Evolutionary conservation across 2,329 filamentous ascomycete genomes (phyloP).

Genomic region (Pseudogymnoascus sp.): DNA sequence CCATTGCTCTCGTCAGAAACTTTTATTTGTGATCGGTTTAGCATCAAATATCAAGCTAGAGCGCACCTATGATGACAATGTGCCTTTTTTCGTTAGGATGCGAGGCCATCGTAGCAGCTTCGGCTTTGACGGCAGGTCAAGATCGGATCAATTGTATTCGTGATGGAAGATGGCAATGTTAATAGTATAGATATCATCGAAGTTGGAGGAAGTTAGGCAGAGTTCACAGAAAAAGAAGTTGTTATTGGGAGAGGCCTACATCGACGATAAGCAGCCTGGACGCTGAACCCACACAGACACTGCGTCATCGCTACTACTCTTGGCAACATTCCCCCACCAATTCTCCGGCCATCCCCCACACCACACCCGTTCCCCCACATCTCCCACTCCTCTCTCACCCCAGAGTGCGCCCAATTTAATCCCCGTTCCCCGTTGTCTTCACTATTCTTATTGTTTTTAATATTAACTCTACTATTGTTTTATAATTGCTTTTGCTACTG

Average conservation of each 20-base stretch:
- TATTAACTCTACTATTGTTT: too few relatives aligned
- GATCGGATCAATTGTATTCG: neutral
- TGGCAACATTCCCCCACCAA: neutral
- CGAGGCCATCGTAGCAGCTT: neutral
- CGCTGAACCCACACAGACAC: neutral
- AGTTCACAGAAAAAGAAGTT: neutral
- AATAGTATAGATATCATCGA: neutral
- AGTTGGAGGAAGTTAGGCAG: neutral
- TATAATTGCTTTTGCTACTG: too few relatives aligned
- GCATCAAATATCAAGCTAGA: neutral
- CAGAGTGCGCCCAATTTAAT: too few relatives aligned
- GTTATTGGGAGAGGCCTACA: neutral
- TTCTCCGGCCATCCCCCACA: too few relatives aligned
- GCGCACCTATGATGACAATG: slow-evolving; percentile 28
- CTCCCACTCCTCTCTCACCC: too few relatives aligned
- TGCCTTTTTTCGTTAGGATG: slow-evolving; percentile 16
- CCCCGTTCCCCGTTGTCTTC: too few relatives aligned
- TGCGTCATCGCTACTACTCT: neutral
- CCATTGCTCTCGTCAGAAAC: neutral
- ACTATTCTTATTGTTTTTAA: too few relatives aligned
- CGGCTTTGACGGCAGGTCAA: neutral
- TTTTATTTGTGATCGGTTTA: neutral
- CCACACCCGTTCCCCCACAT: too few relatives aligned
- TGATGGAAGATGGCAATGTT: neutral
- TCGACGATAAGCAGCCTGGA: neutral